A percentile compares a stretch with the other conserved stretches of the same genome.
phyloP scores from a whole-genome alignment of 768 basidiomycete genomes.

The Collybiopsis confluens region DNA sequence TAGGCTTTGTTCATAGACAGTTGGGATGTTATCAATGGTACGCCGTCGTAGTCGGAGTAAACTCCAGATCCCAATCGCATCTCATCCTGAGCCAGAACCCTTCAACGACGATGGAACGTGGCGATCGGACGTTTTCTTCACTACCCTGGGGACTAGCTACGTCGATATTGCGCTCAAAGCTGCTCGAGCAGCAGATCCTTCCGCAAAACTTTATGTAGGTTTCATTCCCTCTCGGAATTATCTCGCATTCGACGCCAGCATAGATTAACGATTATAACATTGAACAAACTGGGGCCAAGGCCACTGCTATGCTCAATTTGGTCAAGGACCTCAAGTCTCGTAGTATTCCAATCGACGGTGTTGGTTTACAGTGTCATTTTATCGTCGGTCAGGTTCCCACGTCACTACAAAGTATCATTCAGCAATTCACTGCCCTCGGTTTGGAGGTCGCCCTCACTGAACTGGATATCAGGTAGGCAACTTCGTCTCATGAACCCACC shows the following conservation, averaged over 20 bases:
- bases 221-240: not conserved
- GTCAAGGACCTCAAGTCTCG: conserved; percentile 41
- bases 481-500: too few species aligned
- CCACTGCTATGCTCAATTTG: conserved; percentile 51
- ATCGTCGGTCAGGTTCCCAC: conserved; percentile 53
- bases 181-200: conserved; percentile 50
- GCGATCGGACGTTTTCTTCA: conserved; percentile 49
- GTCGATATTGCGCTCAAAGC: conserved; percentile 48
- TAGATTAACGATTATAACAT: conserved; percentile 25
- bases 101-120: conserved; percentile 61
- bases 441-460: conserved; percentile 69
- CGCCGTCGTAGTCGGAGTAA: not conserved
- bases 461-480: conserved; percentile 46
- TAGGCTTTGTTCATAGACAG: conserved; percentile 23
- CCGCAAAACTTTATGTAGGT: conserved; percentile 51
- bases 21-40: conserved; percentile 53
- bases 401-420: conserved; percentile 40
- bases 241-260: not conserved
- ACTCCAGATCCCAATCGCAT: not conserved
- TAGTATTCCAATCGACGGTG: conserved; percentile 53
- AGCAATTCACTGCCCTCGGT: conserved; percentile 53
- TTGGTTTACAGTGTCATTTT: conserved; percentile 60
- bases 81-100: conserved; percentile 29
- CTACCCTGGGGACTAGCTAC: conserved; percentile 43
- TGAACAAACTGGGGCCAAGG: conserved; percentile 44